Conservation (phyloP, 2,329 filamentous ascomycete genomes). For the Endoconidiophora polonica region DNA sequence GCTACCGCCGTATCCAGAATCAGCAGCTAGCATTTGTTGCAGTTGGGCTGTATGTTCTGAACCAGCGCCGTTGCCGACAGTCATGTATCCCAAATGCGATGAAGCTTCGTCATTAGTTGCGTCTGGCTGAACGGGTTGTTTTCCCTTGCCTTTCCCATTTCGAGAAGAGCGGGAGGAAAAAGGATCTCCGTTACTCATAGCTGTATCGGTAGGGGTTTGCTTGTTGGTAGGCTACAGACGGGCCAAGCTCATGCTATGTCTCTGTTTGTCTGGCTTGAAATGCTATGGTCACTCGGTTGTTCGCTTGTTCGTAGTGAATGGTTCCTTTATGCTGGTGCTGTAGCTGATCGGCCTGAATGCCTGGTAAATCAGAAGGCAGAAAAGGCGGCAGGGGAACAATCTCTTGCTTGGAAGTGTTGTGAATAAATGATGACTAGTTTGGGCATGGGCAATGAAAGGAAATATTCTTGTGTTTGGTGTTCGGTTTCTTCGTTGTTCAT, state of each 20-base stretch:
- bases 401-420: no score
- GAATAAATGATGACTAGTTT: no score
- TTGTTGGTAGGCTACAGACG: no score
- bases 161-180: not conserved
- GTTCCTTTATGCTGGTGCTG: no score
- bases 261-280: no score
- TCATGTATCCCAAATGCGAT: constrained; percentile 50
- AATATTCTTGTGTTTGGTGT: not conserved
- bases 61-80: constrained; percentile 58
- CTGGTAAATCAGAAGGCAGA: no score
- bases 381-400: no score
- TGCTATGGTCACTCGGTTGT: no score
- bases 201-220: not conserved
- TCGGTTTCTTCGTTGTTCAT: not conserved
- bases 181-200: constrained; percentile 6
- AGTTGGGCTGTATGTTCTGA: constrained; percentile 69
- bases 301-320: no score
- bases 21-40: constrained; percentile 64
- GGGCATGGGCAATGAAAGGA: no score
- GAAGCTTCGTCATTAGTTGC: constrained; percentile 16
- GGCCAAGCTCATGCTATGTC: no score
- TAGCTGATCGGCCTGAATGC: no score
- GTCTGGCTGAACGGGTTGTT: constrained; percentile 23
- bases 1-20: constrained; percentile 86
- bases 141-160: constrained; percentile 29